These are phyloP conservation scores for Luvunga scandens DNA, from an alignment of 345 rosid genomes.

Conservation along the genomic window DNA sequence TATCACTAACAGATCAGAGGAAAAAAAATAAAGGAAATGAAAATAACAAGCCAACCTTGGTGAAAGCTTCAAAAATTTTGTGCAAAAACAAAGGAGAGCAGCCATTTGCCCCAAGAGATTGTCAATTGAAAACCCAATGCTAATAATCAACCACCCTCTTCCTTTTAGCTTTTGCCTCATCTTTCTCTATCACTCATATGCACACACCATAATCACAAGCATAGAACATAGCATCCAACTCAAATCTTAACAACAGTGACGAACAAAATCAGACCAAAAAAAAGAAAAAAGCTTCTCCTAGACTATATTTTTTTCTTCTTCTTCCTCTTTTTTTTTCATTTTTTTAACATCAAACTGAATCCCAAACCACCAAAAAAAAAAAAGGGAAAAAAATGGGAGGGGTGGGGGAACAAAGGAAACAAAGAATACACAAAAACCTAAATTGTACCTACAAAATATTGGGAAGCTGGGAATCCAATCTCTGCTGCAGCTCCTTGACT, in stretches of 20 bases:
- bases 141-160: neutral
- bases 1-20: neutral
- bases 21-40: neutral
- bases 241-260: neutral
- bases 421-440: slow-evolving; percentile 70
- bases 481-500: slow-evolving; percentile 77
- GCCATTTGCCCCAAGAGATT: neutral
- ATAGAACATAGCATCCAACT: neutral
- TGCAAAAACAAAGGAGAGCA: neutral
- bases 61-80: neutral
- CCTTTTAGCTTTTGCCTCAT: slow-evolving; percentile 5
- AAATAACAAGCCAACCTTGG: neutral
- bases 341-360: neutral
- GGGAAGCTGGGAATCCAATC: slow-evolving; percentile 87
- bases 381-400: neutral
- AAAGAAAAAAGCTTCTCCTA: neutral
- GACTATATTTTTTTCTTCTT: neutral
- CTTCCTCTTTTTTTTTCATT: too few species aligned
- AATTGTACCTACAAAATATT: slow-evolving; percentile 75
- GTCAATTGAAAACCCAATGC: neutral
- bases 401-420: neutral
- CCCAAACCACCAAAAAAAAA: too few species aligned
- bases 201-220: neutral
- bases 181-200: neutral
- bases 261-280: neutral